Conservation (phyloP, 2,329 filamentous ascomycete genomes). For the Colletotrichum sp. region DNA sequence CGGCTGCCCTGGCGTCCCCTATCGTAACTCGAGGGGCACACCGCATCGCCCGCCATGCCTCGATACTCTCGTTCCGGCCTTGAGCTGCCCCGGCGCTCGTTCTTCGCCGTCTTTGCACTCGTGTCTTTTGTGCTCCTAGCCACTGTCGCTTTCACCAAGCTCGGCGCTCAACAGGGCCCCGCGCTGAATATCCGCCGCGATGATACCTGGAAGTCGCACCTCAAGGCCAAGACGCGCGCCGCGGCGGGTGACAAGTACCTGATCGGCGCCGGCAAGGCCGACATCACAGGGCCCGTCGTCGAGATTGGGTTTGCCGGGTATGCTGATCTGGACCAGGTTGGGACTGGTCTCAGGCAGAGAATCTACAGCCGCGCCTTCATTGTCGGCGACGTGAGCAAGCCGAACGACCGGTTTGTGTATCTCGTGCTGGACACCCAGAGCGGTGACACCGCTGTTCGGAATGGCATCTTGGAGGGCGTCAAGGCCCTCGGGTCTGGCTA, state of each 20-base stretch:
- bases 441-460: slow-evolving; percentile 86
- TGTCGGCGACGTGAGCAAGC: slow-evolving; percentile 69
- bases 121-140: slow-evolving; percentile 11
- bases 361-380: slow-evolving; percentile 92
- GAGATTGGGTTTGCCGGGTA: slow-evolving; percentile 94
- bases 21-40: background rate
- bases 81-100: slow-evolving; percentile 11
- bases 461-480: slow-evolving; percentile 84
- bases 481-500: slow-evolving; percentile 73
- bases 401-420: slow-evolving; percentile 81
- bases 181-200: slow-evolving; percentile 2
- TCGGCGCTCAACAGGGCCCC: background rate
- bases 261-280: slow-evolving; percentile 61
- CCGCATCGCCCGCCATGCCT: background rate
- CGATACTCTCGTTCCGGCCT: background rate
- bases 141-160: slow-evolving; percentile 3
- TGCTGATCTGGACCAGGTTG: slow-evolving; percentile 82
- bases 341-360: slow-evolving; percentile 84
- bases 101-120: slow-evolving; percentile 15
- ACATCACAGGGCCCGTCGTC: slow-evolving; percentile 77
- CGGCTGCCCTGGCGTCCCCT: background rate
- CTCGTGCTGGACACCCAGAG: slow-evolving; percentile 86
- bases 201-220: background rate
- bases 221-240: slow-evolving; percentile 21
- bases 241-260: slow-evolving; percentile 49